Evolutionary conservation across 768 basidiomycete genomes (phyloP), one percentile per base, ranked within the genome.

Genomic region (Trametes punicea): DNA sequence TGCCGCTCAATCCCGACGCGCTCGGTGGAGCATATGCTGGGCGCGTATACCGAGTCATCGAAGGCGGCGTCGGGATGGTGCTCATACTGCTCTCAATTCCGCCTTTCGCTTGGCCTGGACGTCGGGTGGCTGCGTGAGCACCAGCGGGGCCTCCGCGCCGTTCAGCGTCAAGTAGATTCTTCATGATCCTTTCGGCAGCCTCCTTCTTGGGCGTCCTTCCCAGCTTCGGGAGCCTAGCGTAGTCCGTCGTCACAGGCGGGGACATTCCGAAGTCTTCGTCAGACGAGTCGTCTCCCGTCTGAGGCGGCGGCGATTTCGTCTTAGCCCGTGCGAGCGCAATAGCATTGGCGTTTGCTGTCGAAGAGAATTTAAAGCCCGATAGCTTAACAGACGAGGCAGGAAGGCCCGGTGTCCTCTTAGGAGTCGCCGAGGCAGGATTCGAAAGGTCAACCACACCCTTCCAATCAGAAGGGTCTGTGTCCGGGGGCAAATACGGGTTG

Each of bases 381-480:
- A 59, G 31, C 39, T 56, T 55, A 30, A 39, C 45, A 16, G 56
- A 44, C 26, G 61, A 46, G 39, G 56, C 49, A 23, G 58, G 48
- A 15, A 52, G 46, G 59, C 73, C 68, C 27, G 52, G 52, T 2
- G 52, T 54, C 8, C 51, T 29, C 77, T 51, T 67, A 18, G 80
- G 80, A 16, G 81, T 81, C 20, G 72, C 64, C 16, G 80, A 71
- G 26, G 76, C 74, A 6, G 83, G 78, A 56, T 82, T 81, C 16
- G 78, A 76, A 3, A 91, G 78, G 69, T 95, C 82, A 30, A 91
- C 85, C 30, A 93, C 70, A 9, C 89, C 89, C 63, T 80, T 80
- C 88, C 88, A 90, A 15, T 83, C 71, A 9, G 72, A 69, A 2
- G 84, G 78, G 6, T 77, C 67, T 2, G 72, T 70, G 45, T 79